Base-by-base conservation (phyloP, 2,329 filamentous ascomycete species). In the Neofusicoccum parvum region DNA sequence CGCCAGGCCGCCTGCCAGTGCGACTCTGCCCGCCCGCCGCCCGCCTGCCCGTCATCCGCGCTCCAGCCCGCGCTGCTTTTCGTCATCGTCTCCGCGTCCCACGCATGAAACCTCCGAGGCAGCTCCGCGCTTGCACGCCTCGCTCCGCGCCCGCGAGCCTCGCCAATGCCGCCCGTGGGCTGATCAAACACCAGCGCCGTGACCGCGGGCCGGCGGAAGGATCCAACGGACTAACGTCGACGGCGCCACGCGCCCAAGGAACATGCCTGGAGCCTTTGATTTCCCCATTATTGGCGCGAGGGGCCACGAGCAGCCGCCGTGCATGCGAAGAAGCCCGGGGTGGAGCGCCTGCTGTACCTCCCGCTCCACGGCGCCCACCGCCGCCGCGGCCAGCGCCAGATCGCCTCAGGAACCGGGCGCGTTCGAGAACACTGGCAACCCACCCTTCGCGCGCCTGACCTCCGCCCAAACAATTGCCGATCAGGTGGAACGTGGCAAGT, bases 101-200 rank as follows among this genome's bases (percentile, higher is more conserved):
- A 6, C 50, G 43, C 37, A 14, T 48, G 56, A 48, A 60, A 60
- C 56, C 39, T 46, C 56, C 56, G 56, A 60, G n/a, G 27, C 43
- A 60, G 48, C n/a, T 43, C 54, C 54, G 54, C 54, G 56, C 56
- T 46, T 32, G 54, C 39, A 46, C 54, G 27, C 54, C 54, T 58
- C 54, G 54, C 39, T 58, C 54, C 39, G 54, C 39, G 54, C 54
- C 41, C 39, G 36, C 54, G 54, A 34, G 27, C 54, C 54, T 54
- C 51, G 51, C 51, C 51, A 37, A 10, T n/a, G 37, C 20, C 17
- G 56, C 41, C 56, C 56, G 56, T 60, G 56, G 56, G 56, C 45
- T 60, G 56, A 60, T 60, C 56, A 60, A 60, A 60, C 56, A 60
- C 56, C 56, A 60, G 56, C 56, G 56, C 56, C 56, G 56, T 60